Conservation (phyloP, 2,329 filamentous ascomycete genomes). For the Pseudocercospora crystallina region DNA sequence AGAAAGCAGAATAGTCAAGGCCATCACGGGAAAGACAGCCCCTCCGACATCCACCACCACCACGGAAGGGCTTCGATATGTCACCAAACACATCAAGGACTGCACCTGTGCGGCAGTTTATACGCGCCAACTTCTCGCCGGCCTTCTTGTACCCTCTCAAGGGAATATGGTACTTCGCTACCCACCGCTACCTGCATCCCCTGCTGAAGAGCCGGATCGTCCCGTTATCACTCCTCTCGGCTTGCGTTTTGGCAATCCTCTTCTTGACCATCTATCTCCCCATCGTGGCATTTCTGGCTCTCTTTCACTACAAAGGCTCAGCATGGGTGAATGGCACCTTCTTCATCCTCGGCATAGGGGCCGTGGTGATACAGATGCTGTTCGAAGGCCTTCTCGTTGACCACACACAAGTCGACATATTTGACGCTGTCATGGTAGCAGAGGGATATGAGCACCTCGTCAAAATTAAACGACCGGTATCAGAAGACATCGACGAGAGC, state of each 20-base stretch:
- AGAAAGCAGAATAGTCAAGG: no score
- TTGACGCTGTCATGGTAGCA: constrained; percentile 78
- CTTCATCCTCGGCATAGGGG: constrained; percentile 70
- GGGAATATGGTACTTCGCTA: constrained; percentile 79
- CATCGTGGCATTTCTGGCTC: constrained; percentile 80
- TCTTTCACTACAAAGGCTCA: constrained; percentile 74
- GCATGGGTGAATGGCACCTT: constrained; percentile 91
- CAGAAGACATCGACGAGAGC: constrained; percentile 70
- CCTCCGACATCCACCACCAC: not conserved
- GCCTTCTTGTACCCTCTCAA: constrained; percentile 37
- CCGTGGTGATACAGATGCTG: constrained; percentile 60
- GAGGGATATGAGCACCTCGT: constrained; percentile 70
- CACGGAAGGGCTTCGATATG: constrained; percentile 2
- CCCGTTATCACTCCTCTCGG: constrained; percentile 77
- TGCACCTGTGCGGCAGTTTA: constrained; percentile 22
- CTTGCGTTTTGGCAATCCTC: constrained; percentile 78
- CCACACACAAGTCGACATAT: constrained; percentile 74
- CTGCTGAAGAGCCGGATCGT: constrained; percentile 75
- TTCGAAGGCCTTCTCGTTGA: constrained; percentile 60
- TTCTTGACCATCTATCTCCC: constrained; percentile 88
- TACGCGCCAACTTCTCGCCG: constrained; percentile 35
- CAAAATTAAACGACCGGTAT: constrained; percentile 55
- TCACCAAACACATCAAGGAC: constrained; percentile 1
- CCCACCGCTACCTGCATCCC: constrained; percentile 77
- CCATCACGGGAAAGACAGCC: no score